Base-by-base conservation (phyloP, 345 rosid species). In the Brassica carinata region DNA sequence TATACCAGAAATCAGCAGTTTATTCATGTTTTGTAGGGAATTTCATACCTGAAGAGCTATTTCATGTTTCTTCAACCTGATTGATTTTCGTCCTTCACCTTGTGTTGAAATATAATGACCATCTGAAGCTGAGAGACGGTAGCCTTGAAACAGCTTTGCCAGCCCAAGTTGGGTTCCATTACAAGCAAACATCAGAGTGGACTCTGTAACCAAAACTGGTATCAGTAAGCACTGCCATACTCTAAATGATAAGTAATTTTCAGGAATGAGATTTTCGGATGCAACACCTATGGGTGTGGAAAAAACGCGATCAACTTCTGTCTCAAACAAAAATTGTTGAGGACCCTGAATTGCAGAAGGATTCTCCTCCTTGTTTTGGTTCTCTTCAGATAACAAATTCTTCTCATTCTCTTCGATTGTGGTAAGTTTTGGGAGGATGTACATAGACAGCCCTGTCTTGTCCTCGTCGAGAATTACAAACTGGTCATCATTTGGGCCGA, bases 381-480 rank as follows among this genome's bases (percentile, higher is more conserved):
- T 86, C 72, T 87, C 88, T 38, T 90, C 96, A 71, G 85, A 73
- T 71, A 87, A 84, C 71, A 87, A 82, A 72, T 88, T 84, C 77
- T 87, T 89, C 78, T 87, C 93, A 73, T 85, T 87, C 63, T 84
- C 85, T 79, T 88, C 92, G 18, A 87, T 85, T 62, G 86, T 84
- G 64, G 84, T 87, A 64, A 84, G 87, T 78, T 94, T 97, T 23
- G 92, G 90, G 57, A 96, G 89, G 83, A 91, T 76, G 74, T 89
- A 96, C 77, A 96, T 77, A 67, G 88, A 85, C 77, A 93, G 84
- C 69, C 92, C 97, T 65, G 97, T 89, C 87, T 86, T 96, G 85
- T 96, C 99, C 79, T 90, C 93, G 71, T 92, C 99, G 74, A 96
- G 98, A 86, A 93, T 86, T 74, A 87, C 97, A 88, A 96, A 96